These are phyloP conservation scores for Pichia sp. DNA, from an alignment of 1,139 yeast species.

Conservation along the genomic window DNA sequence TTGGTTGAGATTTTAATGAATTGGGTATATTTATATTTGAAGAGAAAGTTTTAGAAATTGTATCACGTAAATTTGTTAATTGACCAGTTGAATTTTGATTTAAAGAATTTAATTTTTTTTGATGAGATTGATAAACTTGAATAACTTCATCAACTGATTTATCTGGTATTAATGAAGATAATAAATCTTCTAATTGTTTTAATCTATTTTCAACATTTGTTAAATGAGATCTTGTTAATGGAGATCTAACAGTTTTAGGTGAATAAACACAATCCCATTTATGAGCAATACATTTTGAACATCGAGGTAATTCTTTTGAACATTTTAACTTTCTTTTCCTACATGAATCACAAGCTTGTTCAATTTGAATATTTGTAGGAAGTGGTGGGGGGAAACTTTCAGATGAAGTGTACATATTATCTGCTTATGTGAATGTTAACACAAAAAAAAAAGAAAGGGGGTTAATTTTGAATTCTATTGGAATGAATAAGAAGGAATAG, in stretches of 20 bases:
- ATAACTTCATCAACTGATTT: slow-evolving; percentile 36
- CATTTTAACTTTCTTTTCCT: slow-evolving; percentile 52
- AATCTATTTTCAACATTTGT: slow-evolving; percentile 70
- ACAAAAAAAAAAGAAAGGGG: background rate
- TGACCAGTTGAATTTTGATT: background rate
- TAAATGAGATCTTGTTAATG: slow-evolving; percentile 73
- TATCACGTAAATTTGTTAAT: no score
- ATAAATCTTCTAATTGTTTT: slow-evolving; percentile 45
- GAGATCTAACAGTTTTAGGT: slow-evolving; percentile 72
- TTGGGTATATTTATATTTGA: background rate
- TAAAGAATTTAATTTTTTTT: background rate
- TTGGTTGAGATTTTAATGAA: slow-evolving; percentile 16
- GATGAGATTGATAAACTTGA: background rate
- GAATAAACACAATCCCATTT: slow-evolving; percentile 66
- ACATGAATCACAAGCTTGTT: slow-evolving; percentile 49
- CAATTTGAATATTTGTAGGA: slow-evolving; percentile 19
- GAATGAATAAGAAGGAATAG: no score
- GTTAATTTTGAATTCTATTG: no score
- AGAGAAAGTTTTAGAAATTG: background rate
- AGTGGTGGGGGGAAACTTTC: background rate
- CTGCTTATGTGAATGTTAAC: no score
- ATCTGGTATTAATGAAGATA: slow-evolving; percentile 37
- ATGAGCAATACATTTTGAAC: slow-evolving; percentile 69
- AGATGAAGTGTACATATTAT: no score
- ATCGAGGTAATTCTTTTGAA: slow-evolving; percentile 63